phyloP scores from a whole-genome alignment of 345 rosid species.

The Camelina laxa region DNA sequence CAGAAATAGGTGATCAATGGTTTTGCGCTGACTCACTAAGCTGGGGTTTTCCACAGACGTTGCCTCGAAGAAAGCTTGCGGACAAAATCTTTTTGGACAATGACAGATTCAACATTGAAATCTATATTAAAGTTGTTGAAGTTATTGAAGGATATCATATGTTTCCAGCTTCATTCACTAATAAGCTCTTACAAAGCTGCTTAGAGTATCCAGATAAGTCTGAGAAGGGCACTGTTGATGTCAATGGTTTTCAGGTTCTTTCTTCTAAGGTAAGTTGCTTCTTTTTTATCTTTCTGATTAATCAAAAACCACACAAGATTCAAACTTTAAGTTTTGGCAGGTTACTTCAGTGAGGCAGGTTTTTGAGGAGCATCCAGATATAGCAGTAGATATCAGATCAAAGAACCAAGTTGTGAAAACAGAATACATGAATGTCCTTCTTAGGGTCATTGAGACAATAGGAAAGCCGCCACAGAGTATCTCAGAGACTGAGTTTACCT shows the following conservation, averaged over 20 bases:
- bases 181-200: background rate
- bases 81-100: background rate
- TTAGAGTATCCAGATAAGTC: slow-evolving; percentile 7
- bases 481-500: background rate
- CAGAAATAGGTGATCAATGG: background rate
- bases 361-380: background rate
- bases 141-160: slow-evolving; percentile 3
- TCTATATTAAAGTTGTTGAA: background rate
- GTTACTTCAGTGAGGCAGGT: background rate
- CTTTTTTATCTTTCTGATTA: background rate
- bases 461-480: background rate
- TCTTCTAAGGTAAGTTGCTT: background rate
- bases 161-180: slow-evolving; percentile 14
- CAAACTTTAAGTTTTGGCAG: background rate
- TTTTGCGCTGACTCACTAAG: background rate
- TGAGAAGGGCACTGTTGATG: background rate
- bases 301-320: background rate
- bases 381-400: background rate
- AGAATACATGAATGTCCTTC: background rate
- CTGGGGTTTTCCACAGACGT: background rate
- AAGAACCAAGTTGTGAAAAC: background rate
- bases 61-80: background rate
- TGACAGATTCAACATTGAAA: background rate
- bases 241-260: background rate
- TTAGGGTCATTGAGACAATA: background rate